Evolutionary conservation across 2,329 filamentous ascomycete genomes (phyloP).

Genomic region (Diplodia seriata): DNA sequence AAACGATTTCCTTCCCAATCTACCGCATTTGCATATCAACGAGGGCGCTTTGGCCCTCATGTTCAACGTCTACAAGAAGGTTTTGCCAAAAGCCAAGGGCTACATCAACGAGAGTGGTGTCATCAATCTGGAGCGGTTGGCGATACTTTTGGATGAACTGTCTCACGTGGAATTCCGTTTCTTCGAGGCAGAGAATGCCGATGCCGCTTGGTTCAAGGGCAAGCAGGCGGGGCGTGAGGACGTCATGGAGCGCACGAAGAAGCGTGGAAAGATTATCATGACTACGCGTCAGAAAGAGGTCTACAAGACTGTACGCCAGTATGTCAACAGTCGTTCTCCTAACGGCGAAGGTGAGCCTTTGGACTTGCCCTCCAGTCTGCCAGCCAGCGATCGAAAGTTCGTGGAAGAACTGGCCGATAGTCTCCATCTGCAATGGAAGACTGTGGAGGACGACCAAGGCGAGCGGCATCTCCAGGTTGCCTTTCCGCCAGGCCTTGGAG

Average conservation of each 20-base stretch:
- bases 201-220: constrained; percentile 89
- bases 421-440: constrained; percentile 70
- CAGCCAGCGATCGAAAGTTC: constrained; percentile 89
- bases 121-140: constrained; percentile 84
- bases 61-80: constrained; percentile 94
- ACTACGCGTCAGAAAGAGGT: constrained; percentile 81
- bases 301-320: constrained; percentile 82
- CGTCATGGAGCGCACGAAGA: constrained; percentile 66
- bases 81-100: constrained; percentile 84
- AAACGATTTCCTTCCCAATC: constrained; percentile 97
- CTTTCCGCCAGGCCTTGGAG: constrained; percentile 60
- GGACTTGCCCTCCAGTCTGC: constrained; percentile 74
- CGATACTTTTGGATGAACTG: constrained; percentile 79
- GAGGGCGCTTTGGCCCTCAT: constrained; percentile 95
- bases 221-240: constrained; percentile 78
- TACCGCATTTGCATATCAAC: constrained; percentile 97
- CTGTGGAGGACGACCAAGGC: constrained; percentile 66
- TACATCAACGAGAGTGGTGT: constrained; percentile 96
- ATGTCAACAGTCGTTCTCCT: constrained; percentile 71
- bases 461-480: constrained; percentile 70
- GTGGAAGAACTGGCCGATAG: constrained; percentile 82
- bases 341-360: constrained; percentile 60
- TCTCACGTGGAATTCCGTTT: constrained; percentile 89
- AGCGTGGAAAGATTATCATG: constrained; percentile 71
- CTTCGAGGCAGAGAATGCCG: constrained; percentile 87